Evolutionary conservation across 2,329 filamentous ascomycete species (phyloP).

Genomic region (Canariomyces notabilis): DNA sequence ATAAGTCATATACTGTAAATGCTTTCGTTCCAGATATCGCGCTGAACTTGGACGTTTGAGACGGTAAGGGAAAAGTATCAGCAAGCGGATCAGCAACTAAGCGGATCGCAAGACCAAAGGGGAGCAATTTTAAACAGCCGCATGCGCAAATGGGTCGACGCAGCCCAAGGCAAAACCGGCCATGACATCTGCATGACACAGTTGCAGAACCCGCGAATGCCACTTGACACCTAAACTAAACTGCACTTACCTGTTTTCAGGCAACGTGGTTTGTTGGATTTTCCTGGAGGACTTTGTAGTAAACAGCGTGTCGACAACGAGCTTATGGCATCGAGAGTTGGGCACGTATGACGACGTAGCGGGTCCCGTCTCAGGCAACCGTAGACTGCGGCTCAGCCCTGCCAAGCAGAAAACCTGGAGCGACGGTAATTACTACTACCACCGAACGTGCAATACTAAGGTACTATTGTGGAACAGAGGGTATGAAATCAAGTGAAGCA

Average conservation of each 20-base stretch:
- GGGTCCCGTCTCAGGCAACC: slow-evolving; percentile 1
- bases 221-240: slow-evolving; percentile 7
- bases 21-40: background rate
- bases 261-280: slow-evolving; percentile 18
- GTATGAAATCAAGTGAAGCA: too few relatives aligned
- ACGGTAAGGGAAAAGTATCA: background rate
- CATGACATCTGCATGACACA: slow-evolving; percentile 8
- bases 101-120: slow-evolving; percentile 5
- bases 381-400: slow-evolving; percentile 3
- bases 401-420: slow-evolving; percentile 14
- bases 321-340: slow-evolving; percentile 5
- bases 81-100: too few relatives aligned
- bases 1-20: background rate
- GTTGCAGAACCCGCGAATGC: slow-evolving; percentile 8
- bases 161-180: slow-evolving; percentile 2
- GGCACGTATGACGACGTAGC: slow-evolving; percentile 17
- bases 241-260: slow-evolving; percentile 14
- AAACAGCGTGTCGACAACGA: slow-evolving; percentile 12
- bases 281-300: too few relatives aligned
- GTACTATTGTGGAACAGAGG: too few relatives aligned
- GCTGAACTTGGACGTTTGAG: background rate
- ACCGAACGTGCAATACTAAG: too few relatives aligned
- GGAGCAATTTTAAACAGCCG: slow-evolving; percentile 12
- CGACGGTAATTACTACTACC: too few relatives aligned
- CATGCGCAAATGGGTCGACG: background rate